Base-by-base conservation (phyloP, 2,329 filamentous ascomycete genomes). In the Sordariomycetes sp. region DNA sequence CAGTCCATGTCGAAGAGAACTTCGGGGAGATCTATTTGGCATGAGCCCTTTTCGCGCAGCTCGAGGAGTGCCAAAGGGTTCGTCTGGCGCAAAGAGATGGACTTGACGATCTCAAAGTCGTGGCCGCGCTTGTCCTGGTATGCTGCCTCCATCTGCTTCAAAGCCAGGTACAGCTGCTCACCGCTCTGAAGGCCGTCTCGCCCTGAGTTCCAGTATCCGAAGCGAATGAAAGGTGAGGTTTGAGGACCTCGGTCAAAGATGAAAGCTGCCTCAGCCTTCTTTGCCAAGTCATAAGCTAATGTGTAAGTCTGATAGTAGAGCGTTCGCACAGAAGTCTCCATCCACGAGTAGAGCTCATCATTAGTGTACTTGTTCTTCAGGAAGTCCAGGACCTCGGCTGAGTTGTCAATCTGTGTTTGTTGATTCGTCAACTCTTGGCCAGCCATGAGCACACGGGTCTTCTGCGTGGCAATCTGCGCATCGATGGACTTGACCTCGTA, bases 1-100 rank as follows among this genome's bases (percentile, higher is more conserved):
- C 49, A 60, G 45, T 59, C 58, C 24, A 59, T 40, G 42, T 62
- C 58, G 38, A 53, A 61, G 5, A 55, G 23, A 5, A 39, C 21
- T 41, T 64, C 58, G 6, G 49, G 46, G 11, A 62, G 12, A 25
- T 25, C 12, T 15, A 43, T 41, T n/a, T 20, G 14, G 17, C 24
- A 15, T 1, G 16, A 21, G 7, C 34, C 38, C 4, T 16, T 28
- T 12, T 32, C 18, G 12, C 36, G 35, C 3, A 44, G 38, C 8
- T 6, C 11, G 2, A 44, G 8, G 17, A 39, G 19, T 2, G 30
- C 34, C 29, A 35, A 35, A 36, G 37, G 39, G 4, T 39, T 5
- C 8, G 33, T 11, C 14, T 26, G 8, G 3, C 36, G 33, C 5
- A 44, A 30, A 11, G 42, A 42, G 3, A 44, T 18, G 8, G 19